A percentile compares a stretch with the other conserved stretches of the same genome.
Conservation (phyloP, 2,329 filamentous ascomycete genomes). For the Neonectria faginata region DNA sequence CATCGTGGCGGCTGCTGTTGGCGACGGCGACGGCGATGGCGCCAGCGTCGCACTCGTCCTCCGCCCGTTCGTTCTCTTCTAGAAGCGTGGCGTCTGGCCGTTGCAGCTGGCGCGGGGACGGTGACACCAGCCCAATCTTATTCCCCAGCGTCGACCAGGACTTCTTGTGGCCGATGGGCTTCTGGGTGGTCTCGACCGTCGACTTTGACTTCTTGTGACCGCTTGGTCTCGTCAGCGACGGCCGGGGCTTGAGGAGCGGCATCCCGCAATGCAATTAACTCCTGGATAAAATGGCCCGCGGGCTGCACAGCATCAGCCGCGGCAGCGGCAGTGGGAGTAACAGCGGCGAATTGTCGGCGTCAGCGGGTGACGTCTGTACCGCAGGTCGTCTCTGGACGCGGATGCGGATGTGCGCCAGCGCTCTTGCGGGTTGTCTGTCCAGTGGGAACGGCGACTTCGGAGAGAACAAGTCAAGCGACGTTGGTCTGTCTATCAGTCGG, state of each 20-base stretch:
- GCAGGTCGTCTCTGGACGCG: background rate
- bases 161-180: conserved; percentile 23
- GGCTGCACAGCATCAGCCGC: conserved; percentile 19
- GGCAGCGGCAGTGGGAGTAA: conserved; percentile 3
- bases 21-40: background rate
- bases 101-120: conserved; percentile 18
- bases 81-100: conserved; percentile 34
- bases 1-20: conserved; percentile 8
- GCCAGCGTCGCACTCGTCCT: conserved; percentile 19
- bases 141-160: conserved; percentile 32
- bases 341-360: conserved; percentile 10
- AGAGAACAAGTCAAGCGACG: conserved; percentile 10
- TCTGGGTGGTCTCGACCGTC: conserved; percentile 12
- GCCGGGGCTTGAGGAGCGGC: conserved; percentile 42
- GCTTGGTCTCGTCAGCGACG: conserved; percentile 29
- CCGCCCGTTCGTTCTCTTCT: conserved; percentile 20
- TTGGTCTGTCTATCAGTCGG: conserved; percentile 27
- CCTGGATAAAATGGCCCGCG: conserved; percentile 1
- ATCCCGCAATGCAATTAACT: conserved; percentile 19
- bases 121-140: conserved; percentile 27
- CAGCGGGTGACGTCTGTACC: background rate
- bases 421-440: background rate
- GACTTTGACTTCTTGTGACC: conserved; percentile 32
- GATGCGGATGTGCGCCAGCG: conserved; percentile 19
- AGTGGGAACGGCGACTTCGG: conserved; percentile 29